Evolutionary conservation across 371 early-diverging fungal genomes (phyloP), one percentile per base, ranked within the genome.

Genomic region (Dichotomocladium elegans): DNA sequence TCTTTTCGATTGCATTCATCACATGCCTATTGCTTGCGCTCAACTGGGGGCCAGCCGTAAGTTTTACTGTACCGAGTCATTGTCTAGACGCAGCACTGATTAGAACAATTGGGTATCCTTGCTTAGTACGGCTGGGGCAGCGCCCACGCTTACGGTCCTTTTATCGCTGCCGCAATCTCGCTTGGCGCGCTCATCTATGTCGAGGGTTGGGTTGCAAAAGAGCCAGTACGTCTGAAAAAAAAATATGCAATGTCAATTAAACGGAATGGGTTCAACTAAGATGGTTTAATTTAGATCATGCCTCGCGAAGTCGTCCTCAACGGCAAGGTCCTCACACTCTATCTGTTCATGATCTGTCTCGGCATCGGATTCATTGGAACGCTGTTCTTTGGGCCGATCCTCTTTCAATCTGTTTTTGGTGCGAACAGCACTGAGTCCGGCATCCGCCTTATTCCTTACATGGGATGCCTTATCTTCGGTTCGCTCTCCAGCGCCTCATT

Each of bases 371-470:
- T 90, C 55, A 81, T 86, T 44, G 77, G 81, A 22, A 70, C 83
- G 7, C 59, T 89, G n/a, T 93, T 85, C 60, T 89, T 87, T 63
- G 72, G 85, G 7, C 83, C 90, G 2, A 41, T 81, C 26, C 79
- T 74, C 37, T 86, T 79, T 66, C 76, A 76, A 55, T 28, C 70
- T 37, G 72, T 72, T 1, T 76, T 63, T 55, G 70, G 63, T 25
- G 72, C 70, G 3, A 47, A 60, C 34, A 66, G 68, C 46, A 72
- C 66, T 0, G 31, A 54, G n/a, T 72, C 76, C 21, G 76, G 76
- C 33, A 43, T 72, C 29, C 72, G 76, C 24, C 51, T 76, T 4
- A 63, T 76, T 28, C 75, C 75, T 8, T 71, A 58, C 29, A 72
- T 75, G 72, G 60, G 57, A 1, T 57, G 58, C 22, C 41, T 73